Conservation (phyloP, 495 filamentous ascomycete genomes). For the Physcia stellaris region DNA sequence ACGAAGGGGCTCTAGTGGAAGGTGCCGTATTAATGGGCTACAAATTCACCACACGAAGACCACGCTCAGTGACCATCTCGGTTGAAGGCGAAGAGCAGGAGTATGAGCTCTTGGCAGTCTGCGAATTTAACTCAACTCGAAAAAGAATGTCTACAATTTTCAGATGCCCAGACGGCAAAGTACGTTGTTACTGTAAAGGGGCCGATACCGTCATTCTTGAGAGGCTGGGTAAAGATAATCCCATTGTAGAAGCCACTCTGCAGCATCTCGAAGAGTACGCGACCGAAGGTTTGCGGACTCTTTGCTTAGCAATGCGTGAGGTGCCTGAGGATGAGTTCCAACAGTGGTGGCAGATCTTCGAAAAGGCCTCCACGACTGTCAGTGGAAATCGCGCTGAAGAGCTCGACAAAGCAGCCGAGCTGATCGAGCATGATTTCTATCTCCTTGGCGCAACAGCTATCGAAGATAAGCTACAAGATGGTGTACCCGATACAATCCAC, state of each 20-base stretch:
- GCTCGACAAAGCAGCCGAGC: constrained; percentile 90
- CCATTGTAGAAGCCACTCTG: constrained; percentile 72
- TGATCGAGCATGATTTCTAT: constrained; percentile 85
- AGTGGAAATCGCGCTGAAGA: constrained; percentile 86
- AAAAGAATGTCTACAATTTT: constrained; percentile 98
- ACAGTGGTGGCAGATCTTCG: constrained; percentile 77
- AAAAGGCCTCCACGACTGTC: constrained; percentile 82
- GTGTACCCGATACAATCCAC: constrained; percentile 96
- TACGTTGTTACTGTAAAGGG: constrained; percentile 88
- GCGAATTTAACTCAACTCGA: constrained; percentile 96
- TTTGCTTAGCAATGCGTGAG: constrained; percentile 93
- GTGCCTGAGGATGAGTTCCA: constrained; percentile 81
- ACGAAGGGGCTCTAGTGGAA: constrained; percentile 92
- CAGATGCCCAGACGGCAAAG: constrained; percentile 89
- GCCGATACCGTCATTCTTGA: constrained; percentile 97
- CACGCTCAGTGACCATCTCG: constrained; percentile 67
- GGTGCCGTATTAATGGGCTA: constrained; percentile 80
- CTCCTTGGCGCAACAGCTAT: constrained; percentile 94
- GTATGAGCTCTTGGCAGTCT: constrained; percentile 88
- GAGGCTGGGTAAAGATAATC: constrained; percentile 64
- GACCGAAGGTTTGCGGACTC: constrained; percentile 84
- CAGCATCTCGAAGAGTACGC: constrained; percentile 97
- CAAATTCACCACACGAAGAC: constrained; percentile 79
- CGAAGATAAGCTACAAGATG: constrained; percentile 93
- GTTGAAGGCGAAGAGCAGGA: constrained; percentile 57